Base-by-base conservation (phyloP, 2,329 filamentous ascomycete species). In the Calonectria hongkongensis region DNA sequence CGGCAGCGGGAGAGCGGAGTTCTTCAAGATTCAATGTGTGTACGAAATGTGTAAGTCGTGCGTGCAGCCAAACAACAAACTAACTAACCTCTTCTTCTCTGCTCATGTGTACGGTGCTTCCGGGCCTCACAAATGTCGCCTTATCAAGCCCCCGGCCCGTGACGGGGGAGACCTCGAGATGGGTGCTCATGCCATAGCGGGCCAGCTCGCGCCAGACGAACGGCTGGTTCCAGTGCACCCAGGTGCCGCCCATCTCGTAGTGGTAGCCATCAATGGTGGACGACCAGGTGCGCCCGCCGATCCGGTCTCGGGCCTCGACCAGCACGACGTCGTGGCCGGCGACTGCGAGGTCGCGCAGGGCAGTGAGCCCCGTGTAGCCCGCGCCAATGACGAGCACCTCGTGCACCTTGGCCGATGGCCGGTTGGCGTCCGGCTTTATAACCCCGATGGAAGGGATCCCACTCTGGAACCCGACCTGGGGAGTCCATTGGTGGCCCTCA, bases 181-280 rank as follows among this genome's bases (percentile, higher is more conserved):
- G 56, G 13, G 56, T 66, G 67, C 56, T 73, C 67, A 73, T 71
- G 50, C 58, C 60, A 33, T 73, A 71, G 39, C 71, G 67, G 33
- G 63, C 68, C 68, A 73, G 68, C 39, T 73, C 71, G 48, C 71
- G 71, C 68, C 68, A 73, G 36, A 73, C 71, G 68, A 68, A 71
- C 12, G 71, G 71, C 71, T 73, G 71, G 21, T 73, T 73, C 71
- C 71, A 73, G 45, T 68, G 71, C 21, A 73, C 68, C 68, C 66
- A 68, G 25, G 64, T 68, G 45, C 69, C 69, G 54, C 69, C 69
- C 69, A 71, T 71, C 39, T 71, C 69, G 56, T 71, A 71, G 21
- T 47, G 69, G 69, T 71, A 68, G 45, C 69, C 69, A 39, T 71
- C 69, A 28, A 68, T 64, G 54, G 56, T 64, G 33, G 69, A 67